Evolutionary conservation across 1,139 yeast species (phyloP), one percentile per base, ranked within the genome.

Genomic region (Lodderomyces orthopsilosis): DNA sequence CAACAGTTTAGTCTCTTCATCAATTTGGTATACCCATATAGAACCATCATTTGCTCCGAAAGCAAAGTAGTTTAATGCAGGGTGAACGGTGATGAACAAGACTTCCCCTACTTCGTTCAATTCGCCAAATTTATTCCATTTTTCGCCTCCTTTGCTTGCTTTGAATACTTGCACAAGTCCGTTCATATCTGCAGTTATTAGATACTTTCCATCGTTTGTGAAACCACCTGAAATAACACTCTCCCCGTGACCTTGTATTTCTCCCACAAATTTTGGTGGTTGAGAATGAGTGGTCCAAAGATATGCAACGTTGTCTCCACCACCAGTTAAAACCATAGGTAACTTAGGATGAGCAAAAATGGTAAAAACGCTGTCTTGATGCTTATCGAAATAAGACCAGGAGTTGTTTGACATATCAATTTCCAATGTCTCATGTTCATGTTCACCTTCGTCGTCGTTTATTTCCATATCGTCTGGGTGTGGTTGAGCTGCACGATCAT

Each of bases 41-140:
- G 96, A 84, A 1, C 98, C 98, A 62, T 91, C 97, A 9, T 74
- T 72, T 33, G 91, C 93, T 47, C 98, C 98, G 58, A 89, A 88
- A n/a, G 98, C 97, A 68, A 93, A 88, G 45, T 83, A 77, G 50
- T 84, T 85, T 51, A 65, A 60, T 21, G 71, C 68, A 18, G 97
- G 96, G 63, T 93, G 98, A 42, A 81, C 76, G 32, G 75, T 64
- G 44, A 93, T 72, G 95, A 96, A 91, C 43, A 70, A 64, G 2
- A 72, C 69, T 55, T 73, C 99, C 54, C 87, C 95, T 28, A 88
- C 94, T 63, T 90, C 97, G 58, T 87, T 91, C 49, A 88, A 68
- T 51, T 84, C 81, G 35, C 81, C 84, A 48, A 79, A 73, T 56
- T 76, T 70, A 52, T 71, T 76, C 98, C 98, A 91, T 50, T 79